Evolutionary conservation across 176 grass and related monocot genomes (phyloP), one percentile per base, ranked within the genome.

Genomic region (Metroxylon sagu): DNA sequence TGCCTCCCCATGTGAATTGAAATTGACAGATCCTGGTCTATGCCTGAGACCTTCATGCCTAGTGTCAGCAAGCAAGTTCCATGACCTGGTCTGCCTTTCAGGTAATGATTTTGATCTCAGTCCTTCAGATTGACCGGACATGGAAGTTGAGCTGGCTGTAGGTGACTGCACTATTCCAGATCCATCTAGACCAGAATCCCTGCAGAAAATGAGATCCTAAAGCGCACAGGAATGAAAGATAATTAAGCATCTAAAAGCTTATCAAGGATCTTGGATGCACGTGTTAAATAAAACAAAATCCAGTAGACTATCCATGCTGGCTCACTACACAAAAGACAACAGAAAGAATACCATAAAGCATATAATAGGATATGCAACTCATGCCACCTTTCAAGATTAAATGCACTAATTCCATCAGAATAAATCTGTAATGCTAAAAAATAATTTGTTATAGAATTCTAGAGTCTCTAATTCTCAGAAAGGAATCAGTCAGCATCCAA

Each of bases 51-150:
- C 3, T 19, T 67, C 51, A 30, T 67, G 48, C 10, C 14, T 19
- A 67, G 26, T 18, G 26, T 52, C 4, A n/a, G 17, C 16, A 67
- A 67, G 17, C 16, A 67, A 67, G 51, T 54, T 67, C 17, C 53
- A 68, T 71, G 7, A 17, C 19, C 29, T 18, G 52, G 28, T 16
- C 30, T 71, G 50, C 65, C 82, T 71, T 83, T 80, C 50, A 16
- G 10, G 25, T 57, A 71, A 29, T 3, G 28, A 29, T 29, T 29
- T 5, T 5, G 28, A 29, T 29, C 28, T 29, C 3, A 80, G 80
- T 39, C n/a, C 78, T 59, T 14, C 78, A 80, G 59, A 77, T 83
- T 68, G 66, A 76, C 48, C 77, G 71, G 56, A 80, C 56, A 66
- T 76, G 4, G 62, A 43, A 19, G n/a, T 50, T 55, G 65, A 16